Evolutionary conservation across 805 yeast genomes (phyloP), one percentile per base, ranked within the genome.

Genomic region (Candida vaughaniae): DNA sequence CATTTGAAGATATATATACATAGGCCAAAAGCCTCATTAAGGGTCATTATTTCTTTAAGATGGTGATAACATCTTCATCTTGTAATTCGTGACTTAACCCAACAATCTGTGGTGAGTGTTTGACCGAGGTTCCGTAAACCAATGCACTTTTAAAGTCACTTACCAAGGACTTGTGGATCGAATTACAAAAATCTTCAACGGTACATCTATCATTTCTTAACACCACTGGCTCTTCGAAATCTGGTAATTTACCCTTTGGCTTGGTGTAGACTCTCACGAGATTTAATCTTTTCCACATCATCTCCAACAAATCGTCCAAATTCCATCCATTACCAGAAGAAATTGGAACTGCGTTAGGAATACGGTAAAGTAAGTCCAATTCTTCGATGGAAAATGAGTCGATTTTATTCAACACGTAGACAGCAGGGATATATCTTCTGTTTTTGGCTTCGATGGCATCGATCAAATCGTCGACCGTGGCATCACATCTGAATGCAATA

Each of bases 21-120:
- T n/a, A n/a, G n/a, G n/a, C n/a, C n/a, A n/a, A n/a, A n/a, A n/a
- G n/a, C n/a, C n/a, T n/a, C n/a, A n/a, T n/a, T 20, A 20, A 6
- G 10, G 23, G 17, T 27, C 9, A 18, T 46, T 58, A 69, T 44
- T 86, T 83, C 69, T 90, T 90, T 66, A 90, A 75, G 51, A 90
- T 87, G 14, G 99, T 91, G 35, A 93, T 95, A 22, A 93, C 99
- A 64, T 93, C 99, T 65, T 93, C 99, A 64, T 93, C 99, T 64
- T 82, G 85, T 51, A 93, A 70, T 9, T 62, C 71, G 66, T 93
- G 99, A 31, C 75, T 62, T 49, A 93, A 71, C 19, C 99, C 99
- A 31, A 91, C 98, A 49, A 82, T 80, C 67, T 93, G 99, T 11
- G 98, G 98, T 64, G 91, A 97, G 62, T 93, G 99, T 69, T 93